Base-by-base conservation (phyloP, 306 rosid genomes). In the Abrus precatorius region DNA sequence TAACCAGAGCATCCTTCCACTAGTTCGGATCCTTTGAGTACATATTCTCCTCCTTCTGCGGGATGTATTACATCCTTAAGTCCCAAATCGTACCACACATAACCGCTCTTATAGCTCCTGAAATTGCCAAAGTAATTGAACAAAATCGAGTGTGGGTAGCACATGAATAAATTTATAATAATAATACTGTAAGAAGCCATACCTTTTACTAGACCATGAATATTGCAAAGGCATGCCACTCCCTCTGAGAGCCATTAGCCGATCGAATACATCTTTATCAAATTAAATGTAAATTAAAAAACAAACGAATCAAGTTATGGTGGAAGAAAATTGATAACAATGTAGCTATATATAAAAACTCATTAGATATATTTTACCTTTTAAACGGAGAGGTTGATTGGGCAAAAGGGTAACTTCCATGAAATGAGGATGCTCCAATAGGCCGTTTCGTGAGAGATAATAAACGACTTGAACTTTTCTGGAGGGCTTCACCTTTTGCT, bases 191-290 rank as follows among this genome's bases (percentile, higher is more conserved):
- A 8, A 44, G 5, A 1, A 8, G 1, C 3, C 5, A 3, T 20
- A 92, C 98, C 97, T 88, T 84, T 92, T 95, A 78, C 97, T 91
- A 28, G 98, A 95, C 98, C 98, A 95, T 60, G 97, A 91, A 76
- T 91, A 95, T 8, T 90, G 90, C 5, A 88, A 74, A 2, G 97
- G 97, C 97, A 95, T 92, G 82, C 91, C 95, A 73, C 84, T 92
- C 27, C 97, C 98, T 77, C 98, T 84, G 0, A 95, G 91, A 2
- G 85, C 84, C 12, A 90, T 84, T 7, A 95, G 90, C 28, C 98
- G 87, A 56, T 92, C 95, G 72, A 90, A 80, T 0, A 91, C 97
- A 88, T 92, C 97, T 92, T 78, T 34, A 38, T 8, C 29, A 53
- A 49, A 4, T 6, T 38, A 30, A 10, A 55, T 4, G 3, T 10